A percentile compares a stretch with the other conserved stretches of the same genome.
Conservation (phyloP, 352 stramenopile genomes). For the Hyaloperonospora brassicae region DNA sequence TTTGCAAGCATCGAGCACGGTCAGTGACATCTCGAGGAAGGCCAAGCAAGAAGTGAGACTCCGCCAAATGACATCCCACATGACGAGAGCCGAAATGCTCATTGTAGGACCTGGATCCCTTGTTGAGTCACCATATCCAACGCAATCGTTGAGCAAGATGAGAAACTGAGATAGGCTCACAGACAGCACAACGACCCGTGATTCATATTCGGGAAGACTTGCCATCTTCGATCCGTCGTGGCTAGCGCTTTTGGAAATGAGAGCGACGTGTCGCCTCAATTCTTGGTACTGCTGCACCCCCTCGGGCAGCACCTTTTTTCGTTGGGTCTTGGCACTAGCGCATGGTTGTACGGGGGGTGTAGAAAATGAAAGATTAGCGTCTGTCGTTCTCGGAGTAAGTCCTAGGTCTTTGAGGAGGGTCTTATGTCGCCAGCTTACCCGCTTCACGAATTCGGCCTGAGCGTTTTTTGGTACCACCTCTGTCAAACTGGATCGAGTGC, state of each 20-base stretch:
- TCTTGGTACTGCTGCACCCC: conserved; percentile 4
- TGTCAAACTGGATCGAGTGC: conserved; percentile 23
- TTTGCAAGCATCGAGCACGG: conserved; percentile 10
- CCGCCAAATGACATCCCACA: conserved; percentile 37
- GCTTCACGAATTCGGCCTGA: conserved; percentile 47
- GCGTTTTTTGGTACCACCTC: conserved; percentile 36
- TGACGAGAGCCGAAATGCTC: conserved; percentile 6
- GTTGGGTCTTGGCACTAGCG: neutral
- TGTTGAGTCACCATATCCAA: conserved; percentile 8
- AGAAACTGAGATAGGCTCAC: conserved; percentile 14
- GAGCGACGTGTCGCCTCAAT: conserved; percentile 19
- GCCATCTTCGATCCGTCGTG: neutral
- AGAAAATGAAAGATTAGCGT: conserved; percentile 1
- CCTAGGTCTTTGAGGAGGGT: conserved; percentile 33
- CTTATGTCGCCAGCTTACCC: conserved; percentile 33
- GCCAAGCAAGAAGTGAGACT: conserved; percentile 20
- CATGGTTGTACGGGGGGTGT: neutral
- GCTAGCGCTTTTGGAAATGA: conserved; percentile 8
- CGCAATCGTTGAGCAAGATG: conserved; percentile 5
- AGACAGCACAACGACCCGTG: conserved; percentile 6
- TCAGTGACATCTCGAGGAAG: conserved; percentile 10
- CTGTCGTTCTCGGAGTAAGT: conserved; percentile 3
- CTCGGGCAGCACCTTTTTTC: neutral
- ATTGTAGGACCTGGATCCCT: conserved; percentile 6
- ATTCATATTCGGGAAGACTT: conserved; percentile 17